A percentile compares a stretch with the other conserved stretches of the same genome.
These are phyloP conservation scores for Puccinia triticina DNA, from an alignment of 1,284 basidiomycete genomes.

Conservation along the genomic window DNA sequence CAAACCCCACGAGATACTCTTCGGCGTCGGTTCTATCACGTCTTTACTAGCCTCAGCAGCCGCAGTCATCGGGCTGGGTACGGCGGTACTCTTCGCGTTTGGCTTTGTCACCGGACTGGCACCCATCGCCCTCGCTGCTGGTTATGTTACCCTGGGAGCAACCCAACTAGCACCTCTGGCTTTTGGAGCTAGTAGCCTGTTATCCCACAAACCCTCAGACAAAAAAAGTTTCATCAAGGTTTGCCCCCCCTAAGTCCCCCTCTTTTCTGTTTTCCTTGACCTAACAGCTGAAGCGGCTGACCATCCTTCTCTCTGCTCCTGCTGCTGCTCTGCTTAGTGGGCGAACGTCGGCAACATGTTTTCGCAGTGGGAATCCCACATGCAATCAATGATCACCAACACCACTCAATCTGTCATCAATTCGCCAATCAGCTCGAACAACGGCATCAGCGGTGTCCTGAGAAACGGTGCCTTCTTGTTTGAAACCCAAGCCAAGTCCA, in stretches of 20 bases:
- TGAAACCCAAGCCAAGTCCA: conserved; percentile 21
- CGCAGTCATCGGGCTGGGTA: not conserved
- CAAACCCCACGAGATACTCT: not conserved
- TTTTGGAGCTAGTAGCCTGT: conserved; percentile 8
- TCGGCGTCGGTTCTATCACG: conserved; percentile 7
- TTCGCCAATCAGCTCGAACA: conserved; percentile 30
- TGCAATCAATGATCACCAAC: conserved; percentile 42
- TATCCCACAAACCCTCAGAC: conserved; percentile 11
- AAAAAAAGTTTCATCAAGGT: conserved; percentile 42
- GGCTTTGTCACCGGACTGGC: not conserved
- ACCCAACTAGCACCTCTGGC: not conserved
- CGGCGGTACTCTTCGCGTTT: not conserved
- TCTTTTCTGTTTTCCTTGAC: too few species aligned
- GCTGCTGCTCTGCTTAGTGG: conserved; percentile 17
- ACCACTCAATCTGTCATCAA: conserved; percentile 46
- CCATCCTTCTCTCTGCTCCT: not conserved
- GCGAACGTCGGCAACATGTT: conserved; percentile 26
- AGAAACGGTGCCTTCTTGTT: conserved; percentile 41
- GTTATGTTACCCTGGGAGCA: not conserved
- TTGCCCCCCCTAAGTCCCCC: not conserved
- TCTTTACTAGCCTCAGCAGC: conserved; percentile 11
- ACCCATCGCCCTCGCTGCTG: not conserved
- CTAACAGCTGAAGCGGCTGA: not conserved
- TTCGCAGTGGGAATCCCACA: conserved; percentile 44
- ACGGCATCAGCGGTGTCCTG: conserved; percentile 26